Base-by-base conservation (phyloP, 73 alveolate species). In the Paramecium biaurelia region DNA sequence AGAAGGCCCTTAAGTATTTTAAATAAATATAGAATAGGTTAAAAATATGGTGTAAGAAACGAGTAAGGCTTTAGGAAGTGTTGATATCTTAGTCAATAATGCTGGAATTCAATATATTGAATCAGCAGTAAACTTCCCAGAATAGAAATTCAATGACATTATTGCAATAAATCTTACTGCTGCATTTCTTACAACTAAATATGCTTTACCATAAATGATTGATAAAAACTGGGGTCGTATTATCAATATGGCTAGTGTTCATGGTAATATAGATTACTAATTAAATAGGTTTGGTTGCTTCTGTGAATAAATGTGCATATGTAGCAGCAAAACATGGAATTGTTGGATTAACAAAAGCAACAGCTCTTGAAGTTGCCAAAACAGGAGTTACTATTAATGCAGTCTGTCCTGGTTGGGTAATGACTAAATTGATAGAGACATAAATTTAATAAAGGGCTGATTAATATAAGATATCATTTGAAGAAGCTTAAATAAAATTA, bases 301-400 rank as follows among this genome's bases (percentile, higher is more conserved):
- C 95, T 18, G 89, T 85, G 7, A 85, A 92, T 28, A 92, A 92
- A 85, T 45, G 92, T 59, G 92, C 93, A 30, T 92, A 92, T 41
- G 95, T 92, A 12, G 95, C 95, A 23, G 92, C 92, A 56, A 92
- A 92, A 85, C 95, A 92, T 59, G 95, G 95, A 32, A 57, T 92
- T 6, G 85, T 92, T 15, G 95, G 95, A 8, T 85, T 92, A 49
- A 92, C 95, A 34, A 92, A 82, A 38, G 95, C 92, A 38, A 85
- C 74, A 34, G 95, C 95, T 14, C 85, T 92, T 34, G 95, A 92
- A 85, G 53, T 38, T 38, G 95, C 95, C 20, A 57, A 57, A 76
- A 92, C 95, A 38, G 87, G 87, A 28, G 76, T 92, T n/a, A 92
- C 95, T 28, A 67, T 92, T 9, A 92, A 92, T 85, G 95, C 95